phyloP scores from a whole-genome alignment of 139 green algal species.

The Chlorella sp. region DNA sequence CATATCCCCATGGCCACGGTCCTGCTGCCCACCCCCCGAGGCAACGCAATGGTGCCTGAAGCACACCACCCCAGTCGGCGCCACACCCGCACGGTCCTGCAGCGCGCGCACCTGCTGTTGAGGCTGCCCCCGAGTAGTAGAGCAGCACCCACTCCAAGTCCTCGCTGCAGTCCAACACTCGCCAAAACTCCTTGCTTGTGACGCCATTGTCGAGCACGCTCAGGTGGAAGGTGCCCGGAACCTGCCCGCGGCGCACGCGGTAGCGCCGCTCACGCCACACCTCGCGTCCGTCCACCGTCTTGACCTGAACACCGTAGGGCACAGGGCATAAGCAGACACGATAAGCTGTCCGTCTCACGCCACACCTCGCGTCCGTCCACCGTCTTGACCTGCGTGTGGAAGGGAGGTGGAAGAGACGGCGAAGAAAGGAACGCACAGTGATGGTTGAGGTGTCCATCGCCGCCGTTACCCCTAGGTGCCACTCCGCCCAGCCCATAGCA shows the following conservation, averaged over 20 bases:
- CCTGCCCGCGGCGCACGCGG: constrained; percentile 50
- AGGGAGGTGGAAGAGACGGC: no score
- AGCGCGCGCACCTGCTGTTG: constrained; percentile 36
- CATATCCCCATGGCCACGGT: no score
- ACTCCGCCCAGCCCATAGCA: no score
- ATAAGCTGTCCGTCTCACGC: no score
- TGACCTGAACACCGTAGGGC: constrained; percentile 68
- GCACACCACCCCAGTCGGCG: no score
- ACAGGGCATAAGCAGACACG: not conserved
- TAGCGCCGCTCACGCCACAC: constrained; percentile 85
- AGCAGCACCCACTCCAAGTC: constrained; percentile 64
- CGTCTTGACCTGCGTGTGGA: constrained; percentile 70
- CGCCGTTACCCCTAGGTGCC: no score
- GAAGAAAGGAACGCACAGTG: no score
- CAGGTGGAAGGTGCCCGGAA: constrained; percentile 69
- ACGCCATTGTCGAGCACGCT: constrained; percentile 91
- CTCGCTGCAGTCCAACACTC: constrained; percentile 81
- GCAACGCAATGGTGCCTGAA: no score
- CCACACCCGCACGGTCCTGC: no score
- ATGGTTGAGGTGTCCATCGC: no score
- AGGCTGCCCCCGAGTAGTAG: constrained; percentile 71
- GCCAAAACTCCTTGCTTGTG: constrained; percentile 72
- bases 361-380: constrained; percentile 74
- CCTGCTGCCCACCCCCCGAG: no score
- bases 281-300: constrained; percentile 61